phyloP scores from a whole-genome alignment of 768 basidiomycete species.

The Atractiella rhizophila region DNA sequence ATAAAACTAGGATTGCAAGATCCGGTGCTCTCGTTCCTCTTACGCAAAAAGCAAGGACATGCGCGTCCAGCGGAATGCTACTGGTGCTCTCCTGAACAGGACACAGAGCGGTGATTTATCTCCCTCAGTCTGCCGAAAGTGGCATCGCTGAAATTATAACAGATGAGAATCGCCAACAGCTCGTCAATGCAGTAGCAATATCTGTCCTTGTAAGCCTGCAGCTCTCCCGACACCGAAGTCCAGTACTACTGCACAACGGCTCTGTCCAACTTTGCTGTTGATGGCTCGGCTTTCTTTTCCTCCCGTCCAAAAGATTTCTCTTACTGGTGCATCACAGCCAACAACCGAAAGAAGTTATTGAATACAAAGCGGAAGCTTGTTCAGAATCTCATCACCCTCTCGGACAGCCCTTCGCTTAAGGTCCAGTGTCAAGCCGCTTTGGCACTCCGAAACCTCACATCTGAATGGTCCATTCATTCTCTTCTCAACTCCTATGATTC shows the following conservation, averaged over 20 bases:
- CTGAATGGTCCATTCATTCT: constrained; percentile 79
- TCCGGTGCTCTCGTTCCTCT: constrained; percentile 87
- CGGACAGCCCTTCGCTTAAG: constrained; percentile 91
- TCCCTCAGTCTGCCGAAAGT: neutral
- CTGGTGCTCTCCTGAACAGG: constrained; percentile 91
- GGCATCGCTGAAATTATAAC: neutral
- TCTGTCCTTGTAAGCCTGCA: constrained; percentile 72
- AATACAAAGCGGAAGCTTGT: constrained; percentile 81
- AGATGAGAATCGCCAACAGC: constrained; percentile 95
- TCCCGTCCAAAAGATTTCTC: too few species aligned
- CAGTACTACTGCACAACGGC: constrained; percentile 99
- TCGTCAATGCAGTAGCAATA: constrained; percentile 90
- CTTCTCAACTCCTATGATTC: too few species aligned
- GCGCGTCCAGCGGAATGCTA: constrained; percentile 93
- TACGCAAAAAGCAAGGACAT: constrained; percentile 95
- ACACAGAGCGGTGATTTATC: constrained; percentile 58
- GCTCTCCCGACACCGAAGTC: constrained; percentile 87
- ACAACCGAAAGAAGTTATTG: constrained; percentile 69
- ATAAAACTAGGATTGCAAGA: constrained; percentile 98
- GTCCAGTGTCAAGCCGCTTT: constrained; percentile 94
- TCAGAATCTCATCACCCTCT: constrained; percentile 65
- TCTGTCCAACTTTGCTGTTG: constrained; percentile 88
- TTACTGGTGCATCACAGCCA: too few species aligned
- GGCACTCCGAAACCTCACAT: constrained; percentile 80
- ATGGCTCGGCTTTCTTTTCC: constrained; percentile 24